A percentile compares a stretch with the other conserved stretches of the same genome.
Evolutionary conservation across 192 early-diverging fungal genomes (phyloP).

Genomic region (Mortierella alpina): DNA sequence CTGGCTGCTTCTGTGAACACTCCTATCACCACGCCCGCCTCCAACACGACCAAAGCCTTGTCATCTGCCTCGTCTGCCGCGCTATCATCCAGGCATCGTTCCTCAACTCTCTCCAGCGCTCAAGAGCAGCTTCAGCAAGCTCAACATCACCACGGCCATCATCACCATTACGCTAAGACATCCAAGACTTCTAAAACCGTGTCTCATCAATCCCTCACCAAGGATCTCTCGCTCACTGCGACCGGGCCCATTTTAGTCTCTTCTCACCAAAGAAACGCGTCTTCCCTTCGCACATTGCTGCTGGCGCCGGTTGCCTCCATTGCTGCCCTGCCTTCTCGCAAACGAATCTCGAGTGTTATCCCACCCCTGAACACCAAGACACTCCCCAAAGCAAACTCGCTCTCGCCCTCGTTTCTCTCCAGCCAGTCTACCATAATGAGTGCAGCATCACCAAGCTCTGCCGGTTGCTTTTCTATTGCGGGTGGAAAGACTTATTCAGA

Average conservation of each 20-base stretch:
- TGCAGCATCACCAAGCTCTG: constrained; percentile 26
- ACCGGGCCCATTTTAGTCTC: background rate
- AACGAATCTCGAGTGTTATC: background rate
- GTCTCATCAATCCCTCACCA: constrained; percentile 1
- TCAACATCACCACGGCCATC: background rate
- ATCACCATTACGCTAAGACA: background rate
- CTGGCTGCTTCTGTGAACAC: constrained; percentile 27
- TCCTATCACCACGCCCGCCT: constrained; percentile 21
- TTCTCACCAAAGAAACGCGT: background rate
- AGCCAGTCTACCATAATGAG: constrained; percentile 24
- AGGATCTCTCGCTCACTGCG: constrained; percentile 9
- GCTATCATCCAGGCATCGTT: constrained; percentile 7
- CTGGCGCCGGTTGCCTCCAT: constrained; percentile 15
- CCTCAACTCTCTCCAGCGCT: background rate
- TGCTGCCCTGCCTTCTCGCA: background rate
- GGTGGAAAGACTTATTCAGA: constrained; percentile 7
- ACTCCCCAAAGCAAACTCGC: background rate
- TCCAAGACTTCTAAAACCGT: background rate
- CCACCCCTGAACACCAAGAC: constrained; percentile 17
- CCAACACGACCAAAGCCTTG: background rate
- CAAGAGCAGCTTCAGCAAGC: constrained; percentile 1
- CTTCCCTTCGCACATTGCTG: constrained; percentile 7
- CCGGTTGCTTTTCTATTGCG: background rate
- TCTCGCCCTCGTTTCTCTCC: constrained; percentile 16
- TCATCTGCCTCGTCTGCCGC: constrained; percentile 13